Evolutionary conservation across 345 rosid genomes (phyloP).

Genomic region (Raphanus sativus): DNA sequence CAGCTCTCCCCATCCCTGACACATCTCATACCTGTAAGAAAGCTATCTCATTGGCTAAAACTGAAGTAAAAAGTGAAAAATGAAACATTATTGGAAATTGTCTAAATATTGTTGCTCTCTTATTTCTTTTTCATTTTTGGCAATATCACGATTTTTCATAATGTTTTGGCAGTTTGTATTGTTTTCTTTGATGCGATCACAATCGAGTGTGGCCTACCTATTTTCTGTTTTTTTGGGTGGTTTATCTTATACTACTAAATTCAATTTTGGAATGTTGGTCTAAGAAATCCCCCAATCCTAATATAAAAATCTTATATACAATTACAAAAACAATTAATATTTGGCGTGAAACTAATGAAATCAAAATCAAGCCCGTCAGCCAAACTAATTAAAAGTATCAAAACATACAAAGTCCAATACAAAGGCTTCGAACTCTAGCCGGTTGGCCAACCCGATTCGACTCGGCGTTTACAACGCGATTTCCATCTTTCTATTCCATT

Average conservation of each 20-base stretch:
- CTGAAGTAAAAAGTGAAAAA: too few relatives aligned
- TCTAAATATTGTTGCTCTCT: too few relatives aligned
- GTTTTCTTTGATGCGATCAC: background rate
- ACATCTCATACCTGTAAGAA: too few relatives aligned
- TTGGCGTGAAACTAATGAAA: background rate
- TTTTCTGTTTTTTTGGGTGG: background rate
- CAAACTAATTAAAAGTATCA: too few relatives aligned
- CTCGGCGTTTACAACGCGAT: background rate
- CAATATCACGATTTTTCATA: too few relatives aligned
- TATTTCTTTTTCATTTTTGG: too few relatives aligned
- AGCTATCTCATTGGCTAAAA: too few relatives aligned
- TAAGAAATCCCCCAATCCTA: background rate
- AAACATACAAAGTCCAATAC: too few relatives aligned
- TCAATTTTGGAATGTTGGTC: background rate
- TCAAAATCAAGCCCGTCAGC: conserved; percentile 48
- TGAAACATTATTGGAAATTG: too few relatives aligned
- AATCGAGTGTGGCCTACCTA: background rate
- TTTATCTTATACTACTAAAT: background rate
- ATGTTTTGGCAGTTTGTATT: background rate
- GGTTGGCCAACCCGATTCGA: conserved; percentile 32
- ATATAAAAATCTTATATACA: too few relatives aligned
- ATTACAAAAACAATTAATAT: background rate
- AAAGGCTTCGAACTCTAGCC: conserved; percentile 56
- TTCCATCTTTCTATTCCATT: too few relatives aligned
- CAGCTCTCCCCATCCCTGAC: too few relatives aligned